Percentiles rank a stretch among this genome's conserved stretches.
Conservation (phyloP, 306 rosid genomes). For the Casuarina cunninghamiana region DNA sequence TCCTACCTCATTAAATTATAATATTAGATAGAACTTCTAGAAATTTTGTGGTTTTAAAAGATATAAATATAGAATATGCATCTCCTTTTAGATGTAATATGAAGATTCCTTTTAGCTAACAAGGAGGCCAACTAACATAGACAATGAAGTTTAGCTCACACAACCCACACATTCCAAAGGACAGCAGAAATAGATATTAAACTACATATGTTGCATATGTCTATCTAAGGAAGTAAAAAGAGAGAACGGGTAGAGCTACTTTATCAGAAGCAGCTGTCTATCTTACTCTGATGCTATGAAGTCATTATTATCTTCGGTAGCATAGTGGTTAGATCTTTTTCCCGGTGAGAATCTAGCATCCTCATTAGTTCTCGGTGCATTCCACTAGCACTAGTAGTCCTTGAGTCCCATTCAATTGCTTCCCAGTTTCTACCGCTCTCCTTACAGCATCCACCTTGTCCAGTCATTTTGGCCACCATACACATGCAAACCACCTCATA, state of each 20-base stretch:
- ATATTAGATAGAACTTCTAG: not conserved
- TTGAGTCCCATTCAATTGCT: conserved; percentile 40
- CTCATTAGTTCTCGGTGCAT: conserved; percentile 91
- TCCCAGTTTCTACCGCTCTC: conserved; percentile 63
- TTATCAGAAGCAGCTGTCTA: conserved; percentile 89
- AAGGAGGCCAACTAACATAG: not conserved
- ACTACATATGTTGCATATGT: not conserved
- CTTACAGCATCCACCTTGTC: conserved; percentile 63
- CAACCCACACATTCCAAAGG: not conserved
- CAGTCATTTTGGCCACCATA: conserved; percentile 27
- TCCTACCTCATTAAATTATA: not conserved
- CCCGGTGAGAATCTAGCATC: conserved; percentile 63
- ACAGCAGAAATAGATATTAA: not conserved
- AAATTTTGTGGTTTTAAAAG: no score
- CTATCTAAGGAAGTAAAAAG: not conserved
- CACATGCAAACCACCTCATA: conserved; percentile 13
- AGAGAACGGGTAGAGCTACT: conserved; percentile 38
- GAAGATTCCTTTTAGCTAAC: not conserved
- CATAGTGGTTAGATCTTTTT: conserved; percentile 51
- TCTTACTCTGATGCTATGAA: conserved; percentile 90
- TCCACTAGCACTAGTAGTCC: conserved; percentile 48
- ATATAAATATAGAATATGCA: not conserved
- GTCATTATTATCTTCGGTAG: conserved; percentile 60
- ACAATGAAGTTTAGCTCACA: not conserved
- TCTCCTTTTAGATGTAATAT: no score